Evolutionary conservation across 192 early-diverging fungal species (phyloP).

Genomic region (Chytriomyces sp.): DNA sequence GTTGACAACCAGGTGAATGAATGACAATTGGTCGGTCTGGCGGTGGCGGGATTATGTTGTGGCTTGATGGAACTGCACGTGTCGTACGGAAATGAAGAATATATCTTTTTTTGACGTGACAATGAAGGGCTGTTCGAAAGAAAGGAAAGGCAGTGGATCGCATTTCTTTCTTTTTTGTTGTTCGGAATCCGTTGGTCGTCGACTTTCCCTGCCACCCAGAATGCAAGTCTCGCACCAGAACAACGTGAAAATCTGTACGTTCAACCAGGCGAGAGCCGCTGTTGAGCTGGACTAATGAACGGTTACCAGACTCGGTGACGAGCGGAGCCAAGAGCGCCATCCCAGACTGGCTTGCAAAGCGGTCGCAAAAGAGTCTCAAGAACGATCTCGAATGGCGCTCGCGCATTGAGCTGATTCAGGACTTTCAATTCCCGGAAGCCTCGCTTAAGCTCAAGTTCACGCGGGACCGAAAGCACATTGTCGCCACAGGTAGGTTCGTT

Average conservation of each 20-base stretch:
- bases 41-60: too few species aligned
- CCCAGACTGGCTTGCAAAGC: slow-evolving; percentile 92
- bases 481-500: slow-evolving; percentile 77
- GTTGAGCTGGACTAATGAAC: slow-evolving; percentile 42
- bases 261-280: slow-evolving; percentile 59
- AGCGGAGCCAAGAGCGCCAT: slow-evolving; percentile 64
- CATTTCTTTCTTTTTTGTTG: slow-evolving; percentile 7
- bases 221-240: slow-evolving; percentile 86
- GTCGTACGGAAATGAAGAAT: slow-evolving; percentile 60
- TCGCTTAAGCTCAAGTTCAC: slow-evolving; percentile 82
- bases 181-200: neutral
- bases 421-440: slow-evolving; percentile 98
- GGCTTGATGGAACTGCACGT: slow-evolving; percentile 50
- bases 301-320: slow-evolving; percentile 59
- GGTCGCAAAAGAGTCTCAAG: slow-evolving; percentile 84
- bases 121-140: slow-evolving; percentile 41
- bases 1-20: too few species aligned
- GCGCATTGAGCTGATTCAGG: slow-evolving; percentile 94
- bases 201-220: neutral
- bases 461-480: slow-evolving; percentile 79
- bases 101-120: slow-evolving; percentile 53
- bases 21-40: too few species aligned
- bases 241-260: slow-evolving; percentile 81
- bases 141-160: slow-evolving; percentile 11
- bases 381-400: slow-evolving; percentile 88